These are phyloP conservation scores for Colletotrichum godetiae DNA, from an alignment of 2,329 filamentous ascomycete species.

Conservation along the genomic window DNA sequence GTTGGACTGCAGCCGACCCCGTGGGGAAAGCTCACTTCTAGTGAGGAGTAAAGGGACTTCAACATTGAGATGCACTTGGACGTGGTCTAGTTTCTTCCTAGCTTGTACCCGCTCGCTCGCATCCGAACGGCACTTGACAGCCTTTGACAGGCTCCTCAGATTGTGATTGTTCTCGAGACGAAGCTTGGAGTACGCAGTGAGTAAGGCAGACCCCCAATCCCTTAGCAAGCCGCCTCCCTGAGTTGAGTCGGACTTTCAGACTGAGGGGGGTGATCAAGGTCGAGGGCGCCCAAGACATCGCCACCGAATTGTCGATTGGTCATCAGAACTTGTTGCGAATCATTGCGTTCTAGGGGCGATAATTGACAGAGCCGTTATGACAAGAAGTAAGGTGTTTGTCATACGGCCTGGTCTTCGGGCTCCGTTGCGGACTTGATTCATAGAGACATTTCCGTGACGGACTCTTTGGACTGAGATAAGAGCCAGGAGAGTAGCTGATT, in stretches of 20 bases:
- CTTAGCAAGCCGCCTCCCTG: background rate
- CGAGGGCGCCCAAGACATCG: background rate
- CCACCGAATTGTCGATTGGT: background rate
- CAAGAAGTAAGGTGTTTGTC: background rate
- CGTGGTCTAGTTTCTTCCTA: too few relatives aligned
- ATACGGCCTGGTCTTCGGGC: background rate
- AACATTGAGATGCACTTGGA: too few relatives aligned
- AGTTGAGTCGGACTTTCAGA: background rate
- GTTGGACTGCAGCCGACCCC: background rate
- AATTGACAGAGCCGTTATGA: background rate
- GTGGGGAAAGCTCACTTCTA: background rate
- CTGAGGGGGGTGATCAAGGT: background rate
- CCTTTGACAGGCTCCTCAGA: too few relatives aligned
- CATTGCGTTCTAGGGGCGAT: background rate
- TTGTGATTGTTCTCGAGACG: too few relatives aligned
- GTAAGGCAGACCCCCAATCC: background rate
- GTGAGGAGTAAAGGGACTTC: too few relatives aligned
- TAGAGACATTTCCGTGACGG: background rate
- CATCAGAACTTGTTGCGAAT: background rate
- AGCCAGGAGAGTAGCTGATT: too few relatives aligned
- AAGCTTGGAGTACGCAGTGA: background rate
- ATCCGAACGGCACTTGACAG: too few relatives aligned
- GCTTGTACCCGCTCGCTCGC: too few relatives aligned
- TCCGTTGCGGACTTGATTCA: background rate
- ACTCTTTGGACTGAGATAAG: too few relatives aligned